Conservation (phyloP, 768 basidiomycete genomes). For the Mycena crocata region DNA sequence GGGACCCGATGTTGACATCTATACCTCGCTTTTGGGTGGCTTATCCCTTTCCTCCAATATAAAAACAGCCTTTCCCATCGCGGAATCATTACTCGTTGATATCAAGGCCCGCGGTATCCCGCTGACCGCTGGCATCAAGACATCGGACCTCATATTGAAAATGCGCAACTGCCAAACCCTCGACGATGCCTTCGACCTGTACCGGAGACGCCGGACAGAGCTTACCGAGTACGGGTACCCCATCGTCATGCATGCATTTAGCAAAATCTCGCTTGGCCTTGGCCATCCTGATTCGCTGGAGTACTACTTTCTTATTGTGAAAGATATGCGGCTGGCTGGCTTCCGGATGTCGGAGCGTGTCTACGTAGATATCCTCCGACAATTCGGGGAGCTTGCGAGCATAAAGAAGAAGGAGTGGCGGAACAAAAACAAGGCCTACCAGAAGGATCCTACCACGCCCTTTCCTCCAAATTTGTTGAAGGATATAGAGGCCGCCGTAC, state of each 20-base stretch:
- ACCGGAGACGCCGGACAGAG: conserved; percentile 55
- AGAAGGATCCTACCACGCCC: background rate
- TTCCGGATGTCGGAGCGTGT: conserved; percentile 66
- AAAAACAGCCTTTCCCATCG: conserved; percentile 60
- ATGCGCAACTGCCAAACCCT: conserved; percentile 71
- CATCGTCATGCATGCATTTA: conserved; percentile 73
- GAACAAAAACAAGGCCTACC: background rate
- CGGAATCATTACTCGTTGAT: conserved; percentile 68
- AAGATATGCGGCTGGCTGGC: conserved; percentile 81
- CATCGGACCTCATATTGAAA: conserved; percentile 69
- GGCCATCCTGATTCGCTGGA: conserved; percentile 29
- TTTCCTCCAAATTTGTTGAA: conserved; percentile 12
- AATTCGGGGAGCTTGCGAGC: conserved; percentile 58
- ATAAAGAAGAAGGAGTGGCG: conserved; percentile 17
- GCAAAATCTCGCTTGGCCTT: conserved; percentile 62
- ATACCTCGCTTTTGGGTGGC: conserved; percentile 63
- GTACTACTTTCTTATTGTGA: conserved; percentile 80
- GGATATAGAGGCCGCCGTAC: conserved; percentile 23
- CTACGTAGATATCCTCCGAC: conserved; percentile 76
- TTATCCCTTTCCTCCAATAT: conserved; percentile 56
- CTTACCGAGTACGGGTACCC: conserved; percentile 72
- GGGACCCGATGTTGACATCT: conserved; percentile 66
- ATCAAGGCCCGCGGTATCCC: conserved; percentile 67
- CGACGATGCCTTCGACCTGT: conserved; percentile 72
- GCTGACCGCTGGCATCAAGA: conserved; percentile 56